Evolutionary conservation across 768 basidiomycete species (phyloP).

Genomic region (Boletus vinaceobasis): DNA sequence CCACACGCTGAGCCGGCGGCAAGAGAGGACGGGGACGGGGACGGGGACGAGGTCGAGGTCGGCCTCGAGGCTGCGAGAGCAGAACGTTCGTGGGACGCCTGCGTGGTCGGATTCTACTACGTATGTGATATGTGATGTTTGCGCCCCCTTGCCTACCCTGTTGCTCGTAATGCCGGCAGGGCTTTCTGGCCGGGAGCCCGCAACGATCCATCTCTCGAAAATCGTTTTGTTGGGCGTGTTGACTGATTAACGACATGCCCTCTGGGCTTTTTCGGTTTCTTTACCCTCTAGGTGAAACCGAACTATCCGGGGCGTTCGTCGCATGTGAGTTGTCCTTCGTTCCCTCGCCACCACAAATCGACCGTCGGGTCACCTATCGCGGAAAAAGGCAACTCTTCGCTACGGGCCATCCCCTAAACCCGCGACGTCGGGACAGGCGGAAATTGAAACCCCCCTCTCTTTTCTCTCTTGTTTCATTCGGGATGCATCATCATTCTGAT

Average conservation of each 20-base stretch:
- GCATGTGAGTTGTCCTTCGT: slow-evolving; percentile 57
- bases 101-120: slow-evolving; percentile 77
- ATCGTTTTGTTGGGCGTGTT: background rate
- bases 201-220: background rate
- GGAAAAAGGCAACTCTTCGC: background rate
- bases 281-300: slow-evolving; percentile 57
- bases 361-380: background rate
- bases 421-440: background rate
- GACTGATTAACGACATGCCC: background rate
- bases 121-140: slow-evolving; percentile 37
- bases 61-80: slow-evolving; percentile 44
- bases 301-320: slow-evolving; percentile 90
- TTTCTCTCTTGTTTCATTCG: background rate
- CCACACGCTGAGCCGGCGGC: background rate
- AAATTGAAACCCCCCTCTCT: slow-evolving; percentile 1
- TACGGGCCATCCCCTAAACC: background rate
- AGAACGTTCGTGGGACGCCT: slow-evolving; percentile 61
- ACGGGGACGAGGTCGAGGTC: slow-evolving; percentile 8
- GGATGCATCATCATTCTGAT: background rate
- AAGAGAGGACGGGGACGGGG: background rate
- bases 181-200: background rate
- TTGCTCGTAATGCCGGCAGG: background rate
- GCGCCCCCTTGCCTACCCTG: background rate
- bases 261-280: background rate
- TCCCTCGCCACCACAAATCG: background rate